Evolutionary conservation across 441 rosid genomes (phyloP), one percentile per base, ranked within the genome.

Genomic region (Rhodomyrtus psidioides): DNA sequence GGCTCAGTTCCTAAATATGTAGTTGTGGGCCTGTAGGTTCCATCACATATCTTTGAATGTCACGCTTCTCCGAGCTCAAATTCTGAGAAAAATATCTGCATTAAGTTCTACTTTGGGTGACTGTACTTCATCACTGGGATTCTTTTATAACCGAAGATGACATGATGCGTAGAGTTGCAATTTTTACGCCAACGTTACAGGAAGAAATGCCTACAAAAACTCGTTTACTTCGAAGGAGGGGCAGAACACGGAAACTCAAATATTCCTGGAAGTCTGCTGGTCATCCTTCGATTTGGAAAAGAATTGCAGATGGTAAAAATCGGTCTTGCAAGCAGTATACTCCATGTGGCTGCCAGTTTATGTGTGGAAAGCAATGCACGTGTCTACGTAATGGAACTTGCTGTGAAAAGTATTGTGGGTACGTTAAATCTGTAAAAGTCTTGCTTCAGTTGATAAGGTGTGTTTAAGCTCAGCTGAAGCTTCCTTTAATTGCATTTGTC

Each of bases 331-430:
- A 93, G 92, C 99, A 93, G 75, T 97, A 93, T 88, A 90, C 95
- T 87, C 98, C 98, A 51, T 97, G 99, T 89, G 95, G 95, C 87
- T 96, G 99, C 91, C 92, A 91, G 82, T 88, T 95, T 34, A 90
- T 90, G 88, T 97, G 99, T 88, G 98, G 98, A 89, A 94, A 93
- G 88, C 92, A 94, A 58, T 97, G 99, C 89, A 84, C 93, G 83
- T 97, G 99, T 90, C 91, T 90, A 83, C 65, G 90, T 74, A 93
- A 89, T 83, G 96, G 93, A 87, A 95, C 98, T 84, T 96, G 98
- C 90, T 96, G 99, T 86, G 98, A 97, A 88, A 97, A 95, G 89
- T 97, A 95, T 83, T 97, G 99, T 85, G 98, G 99, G 98, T 97
- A 96, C 65, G 96, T 90, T 88, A 84, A 85, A 87, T 28, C 85